Conservation (phyloP, 805 yeast species). For the Hanseniaspora singularis region DNA sequence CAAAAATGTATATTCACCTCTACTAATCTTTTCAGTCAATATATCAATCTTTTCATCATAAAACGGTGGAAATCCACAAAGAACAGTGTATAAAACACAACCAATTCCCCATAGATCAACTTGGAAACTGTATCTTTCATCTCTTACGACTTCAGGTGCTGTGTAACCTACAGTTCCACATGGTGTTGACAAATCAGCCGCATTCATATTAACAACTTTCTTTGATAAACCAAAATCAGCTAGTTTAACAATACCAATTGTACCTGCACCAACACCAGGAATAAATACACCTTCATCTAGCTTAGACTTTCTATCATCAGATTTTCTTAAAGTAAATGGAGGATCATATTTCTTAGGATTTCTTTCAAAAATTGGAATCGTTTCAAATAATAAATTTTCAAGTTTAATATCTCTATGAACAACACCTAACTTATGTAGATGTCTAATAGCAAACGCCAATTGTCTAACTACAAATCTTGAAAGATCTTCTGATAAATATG, state of each 20-base stretch:
- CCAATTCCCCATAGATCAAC: slow-evolving; percentile 99
- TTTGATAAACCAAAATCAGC: slow-evolving; percentile 95
- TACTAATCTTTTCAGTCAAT: slow-evolving; percentile 54
- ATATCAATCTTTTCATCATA: slow-evolving; percentile 61
- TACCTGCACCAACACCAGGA: slow-evolving; percentile 81
- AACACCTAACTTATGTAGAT: slow-evolving; percentile 62
- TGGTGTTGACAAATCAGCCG: slow-evolving; percentile 56
- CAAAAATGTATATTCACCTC: slow-evolving; percentile 62
- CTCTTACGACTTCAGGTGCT: slow-evolving; percentile 94
- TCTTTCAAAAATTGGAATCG: slow-evolving; percentile 18
- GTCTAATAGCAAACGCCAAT: slow-evolving; percentile 51
- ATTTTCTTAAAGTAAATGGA: slow-evolving; percentile 35
- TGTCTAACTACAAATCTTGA: slow-evolving; percentile 53
- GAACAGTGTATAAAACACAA: slow-evolving; percentile 80
- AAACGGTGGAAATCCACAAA: slow-evolving; percentile 97
- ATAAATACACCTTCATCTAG: slow-evolving; percentile 77
- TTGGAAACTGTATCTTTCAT: slow-evolving; percentile 80
- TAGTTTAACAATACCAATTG: slow-evolving; percentile 75
- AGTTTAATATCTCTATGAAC: slow-evolving; percentile 80
- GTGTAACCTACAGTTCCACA: slow-evolving; percentile 98
- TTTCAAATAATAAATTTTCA: slow-evolving; percentile 57
- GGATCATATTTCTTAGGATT: slow-evolving; percentile 21
- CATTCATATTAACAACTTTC: slow-evolving; percentile 68
- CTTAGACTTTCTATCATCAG: slow-evolving; percentile 59
- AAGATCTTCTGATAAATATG: slow-evolving; percentile 54